These are phyloP conservation scores for Ophiostoma ips DNA, from an alignment of 2,329 filamentous ascomycete genomes.

Conservation along the genomic window DNA sequence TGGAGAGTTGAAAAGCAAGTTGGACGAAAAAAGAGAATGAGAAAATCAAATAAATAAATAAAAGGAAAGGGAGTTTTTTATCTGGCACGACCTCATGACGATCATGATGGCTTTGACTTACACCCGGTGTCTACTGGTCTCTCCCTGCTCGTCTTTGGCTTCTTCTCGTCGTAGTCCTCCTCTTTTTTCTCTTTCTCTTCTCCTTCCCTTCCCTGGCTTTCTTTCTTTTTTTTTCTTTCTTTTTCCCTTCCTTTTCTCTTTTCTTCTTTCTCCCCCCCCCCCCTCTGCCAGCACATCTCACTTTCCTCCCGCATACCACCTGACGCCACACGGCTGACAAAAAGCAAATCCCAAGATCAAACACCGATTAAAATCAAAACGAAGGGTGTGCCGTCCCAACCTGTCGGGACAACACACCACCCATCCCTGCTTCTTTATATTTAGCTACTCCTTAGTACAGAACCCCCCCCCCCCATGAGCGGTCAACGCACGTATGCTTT, in stretches of 20 bases:
- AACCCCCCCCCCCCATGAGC: neutral
- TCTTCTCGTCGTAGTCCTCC: too few species aligned
- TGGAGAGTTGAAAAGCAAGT: too few species aligned
- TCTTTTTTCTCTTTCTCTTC: neutral
- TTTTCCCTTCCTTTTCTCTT: neutral
- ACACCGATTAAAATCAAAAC: neutral
- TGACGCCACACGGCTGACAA: neutral
- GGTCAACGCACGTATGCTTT: too few species aligned
- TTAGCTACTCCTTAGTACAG: neutral
- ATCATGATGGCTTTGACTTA: too few species aligned
- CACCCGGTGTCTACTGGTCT: too few species aligned
- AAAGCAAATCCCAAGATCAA: neutral
- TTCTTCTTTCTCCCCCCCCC: neutral
- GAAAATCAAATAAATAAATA: too few species aligned
- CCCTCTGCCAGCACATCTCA: neutral
- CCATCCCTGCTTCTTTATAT: neutral
- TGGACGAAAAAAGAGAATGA: too few species aligned
- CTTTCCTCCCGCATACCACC: neutral
- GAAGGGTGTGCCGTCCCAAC: slow-evolving; percentile 1
- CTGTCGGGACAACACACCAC: slow-evolving; percentile 8
- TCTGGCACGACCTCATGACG: too few species aligned
- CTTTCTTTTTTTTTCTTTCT: neutral
- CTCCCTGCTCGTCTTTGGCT: too few species aligned
- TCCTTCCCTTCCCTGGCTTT: neutral
- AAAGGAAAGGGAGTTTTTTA: too few species aligned